Base-by-base conservation (phyloP, 768 basidiomycete genomes). In the Boletellus emodensis region DNA sequence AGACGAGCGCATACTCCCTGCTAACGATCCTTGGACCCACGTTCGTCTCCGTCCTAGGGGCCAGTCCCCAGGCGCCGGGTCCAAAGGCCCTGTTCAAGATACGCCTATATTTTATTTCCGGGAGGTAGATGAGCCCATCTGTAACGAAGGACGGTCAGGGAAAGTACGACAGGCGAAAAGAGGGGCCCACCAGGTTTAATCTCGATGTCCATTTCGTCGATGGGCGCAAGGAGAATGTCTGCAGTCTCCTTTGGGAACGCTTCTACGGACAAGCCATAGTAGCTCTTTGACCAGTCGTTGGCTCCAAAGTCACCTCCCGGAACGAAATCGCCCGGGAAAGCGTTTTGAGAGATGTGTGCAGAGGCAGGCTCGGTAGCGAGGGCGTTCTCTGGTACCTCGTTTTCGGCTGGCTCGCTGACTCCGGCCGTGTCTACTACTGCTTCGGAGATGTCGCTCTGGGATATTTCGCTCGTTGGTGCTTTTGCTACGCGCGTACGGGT, bases 11-110 rank as follows among this genome's bases (percentile, higher is more conserved):
- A 72, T 95, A 98, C 66, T 97, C 95, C 45, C 95, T 73, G 60
- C 89, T 92, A 36, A 97, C 94, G 44, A 94, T 76, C 65, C 82
- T 88, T 2, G 88, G 85, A 0, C 87, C 82, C 9, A 97, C 90
- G 58, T 93, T 89, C 6, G 91, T 94, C 69, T 95, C 91, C 40
- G 88, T 85, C 13, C 95, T 79, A 2, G 95, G 95, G 12, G 94
- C 95, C 40, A 97, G 80, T 11, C 95, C 95, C 95, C 95, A 97
- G 6, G 86, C 94, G 7, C 95, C 95, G 17, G 95, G 95, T 11
- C 95, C 94, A 61, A 98, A 97, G 0, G 95, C 93, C 58, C 78
- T 84, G 73, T 97, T 97, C 41, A 97, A 71, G 32, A 91, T 83
- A 20, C 95, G 81, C 15, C 95, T 81, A 62, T 97, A 98, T 65